Base-by-base conservation (phyloP, 106 monocot genomes). In the Amphibolis antarctica region DNA sequence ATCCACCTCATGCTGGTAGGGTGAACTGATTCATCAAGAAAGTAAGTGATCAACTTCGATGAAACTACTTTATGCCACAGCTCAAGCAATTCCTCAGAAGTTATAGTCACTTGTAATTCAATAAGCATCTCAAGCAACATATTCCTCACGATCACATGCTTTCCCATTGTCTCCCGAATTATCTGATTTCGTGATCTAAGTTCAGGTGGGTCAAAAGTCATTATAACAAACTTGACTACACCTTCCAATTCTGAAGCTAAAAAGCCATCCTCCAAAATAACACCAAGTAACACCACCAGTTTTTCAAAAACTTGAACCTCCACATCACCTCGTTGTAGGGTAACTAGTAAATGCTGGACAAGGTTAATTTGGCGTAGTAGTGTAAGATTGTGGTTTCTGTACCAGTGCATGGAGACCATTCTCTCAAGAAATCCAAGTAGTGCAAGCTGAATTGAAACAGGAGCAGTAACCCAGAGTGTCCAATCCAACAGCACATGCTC, bases 1-100 rank as follows among this genome's bases (percentile, higher is more conserved):
- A 98, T 86, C 98, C 98, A 98, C 74, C 91, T 78, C 98, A 98
- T 98, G 72, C 87, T 98, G 14, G 98, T 98, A 44, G 98, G 91
- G 68, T 98, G 98, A 2, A 88, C 91, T 60, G 98, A 77, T 82
- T 98, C 98, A 79, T 98, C 98, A 59, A 98, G 87, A 84, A 98
- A 98, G 73, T 78, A 91, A 49, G 91, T 82, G 69, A 98, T 81
- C 75, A 98, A 69, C 75, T 85, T 98, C 47, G 91, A 87, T 26
- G 98, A 98, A 63, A 98, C 98, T 75, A 87, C 80, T 72, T 98
- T 98, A 61, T 98, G 98, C 98, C 98, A 98, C 65, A 91, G 98
- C 58, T 98, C 98, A 44, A 98, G 82, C 54, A 83, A 68, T 36
- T 98, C 98, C 60, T 98, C 98, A 53, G 82, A 80, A 46, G 51